phyloP scores from a whole-genome alignment of 1,284 basidiomycete genomes.

The Leccinum subrobustum region DNA sequence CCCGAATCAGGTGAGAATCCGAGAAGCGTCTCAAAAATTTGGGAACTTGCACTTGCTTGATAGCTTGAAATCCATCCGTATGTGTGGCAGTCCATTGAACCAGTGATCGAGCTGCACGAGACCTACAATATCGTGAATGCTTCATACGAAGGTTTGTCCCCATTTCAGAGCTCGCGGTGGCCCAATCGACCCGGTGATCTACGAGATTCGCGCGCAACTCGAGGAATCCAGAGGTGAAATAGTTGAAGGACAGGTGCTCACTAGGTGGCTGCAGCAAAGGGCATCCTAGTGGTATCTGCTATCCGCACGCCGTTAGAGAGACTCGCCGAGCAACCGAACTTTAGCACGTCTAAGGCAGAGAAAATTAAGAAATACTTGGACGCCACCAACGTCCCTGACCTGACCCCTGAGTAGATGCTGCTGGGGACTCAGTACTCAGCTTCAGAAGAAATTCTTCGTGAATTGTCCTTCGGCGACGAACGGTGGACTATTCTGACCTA shows the following conservation, averaged over 20 bases:
- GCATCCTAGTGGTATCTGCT: slow-evolving; percentile 46
- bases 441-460: slow-evolving; percentile 43
- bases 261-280: slow-evolving; percentile 40
- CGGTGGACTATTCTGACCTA: background rate
- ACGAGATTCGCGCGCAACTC: slow-evolving; percentile 24
- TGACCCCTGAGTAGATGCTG: slow-evolving; percentile 54
- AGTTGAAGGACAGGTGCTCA: slow-evolving; percentile 34
- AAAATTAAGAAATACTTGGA: slow-evolving; percentile 59
- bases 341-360: slow-evolving; percentile 66
- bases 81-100: background rate
- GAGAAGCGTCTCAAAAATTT: no score
- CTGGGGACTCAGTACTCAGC: slow-evolving; percentile 49
- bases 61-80: no score
- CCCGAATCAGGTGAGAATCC: no score
- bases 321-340: background rate
- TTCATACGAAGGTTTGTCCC: no score
- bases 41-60: no score
- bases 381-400: slow-evolving; percentile 43
- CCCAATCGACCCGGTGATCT: no score
- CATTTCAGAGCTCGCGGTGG: no score
- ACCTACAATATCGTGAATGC: no score
- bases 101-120: slow-evolving; percentile 30
- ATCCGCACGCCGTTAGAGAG: slow-evolving; percentile 17
- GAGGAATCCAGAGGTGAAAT: slow-evolving; percentile 39
- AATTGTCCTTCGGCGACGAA: background rate